Base-by-base conservation (phyloP, 2,329 filamentous ascomycete genomes). In the Apiospora saccharicola region DNA sequence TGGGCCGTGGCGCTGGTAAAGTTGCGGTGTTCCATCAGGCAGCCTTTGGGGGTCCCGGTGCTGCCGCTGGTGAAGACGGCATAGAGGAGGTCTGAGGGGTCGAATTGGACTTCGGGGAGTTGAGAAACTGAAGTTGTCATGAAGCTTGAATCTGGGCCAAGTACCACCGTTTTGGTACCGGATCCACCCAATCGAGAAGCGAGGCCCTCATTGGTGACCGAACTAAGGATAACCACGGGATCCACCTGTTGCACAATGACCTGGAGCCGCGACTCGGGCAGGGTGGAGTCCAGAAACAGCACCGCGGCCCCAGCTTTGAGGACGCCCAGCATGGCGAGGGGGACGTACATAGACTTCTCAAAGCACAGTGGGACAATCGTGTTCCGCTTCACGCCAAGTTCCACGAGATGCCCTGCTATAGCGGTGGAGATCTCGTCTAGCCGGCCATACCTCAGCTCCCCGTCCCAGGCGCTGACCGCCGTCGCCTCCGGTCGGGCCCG, bases 221-320 rank as follows among this genome's bases (percentile, higher is more conserved):
- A 67, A 44, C 0, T n/a, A 1, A 67, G 16, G 43, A 67, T 19
- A 4, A 67, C 61, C 41, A 26, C 19, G 5, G 61, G 41, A 4
- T 67, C 37, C 16, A 67, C 61, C 22, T 67, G 61, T 16, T 67
- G 16, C 22, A 67, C 61, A 8, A 67, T 67, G 19, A 7, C 4
- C 19, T 8, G 12, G 61, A 67, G 61, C 16, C 61, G 64, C 7
- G 30, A 67, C 37, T 44, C 57, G 46, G 72, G 72, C 26, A 68
- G 70, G n/a, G 69, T 71, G 5, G 70, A 57, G 24, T 85, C 83
- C 0, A 85, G 69, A 12, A 76, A 75, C 71, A 78, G 80, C 0
- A 77, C 77, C 0, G 75, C 80, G 1, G 82, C 43, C 1, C 70
- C 82, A 16, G 81, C 79, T 68, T 82, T 83, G 46, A 84, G 71